phyloP scores from a whole-genome alignment of 148 eudicot species.

The Rhododendron vialii region DNA sequence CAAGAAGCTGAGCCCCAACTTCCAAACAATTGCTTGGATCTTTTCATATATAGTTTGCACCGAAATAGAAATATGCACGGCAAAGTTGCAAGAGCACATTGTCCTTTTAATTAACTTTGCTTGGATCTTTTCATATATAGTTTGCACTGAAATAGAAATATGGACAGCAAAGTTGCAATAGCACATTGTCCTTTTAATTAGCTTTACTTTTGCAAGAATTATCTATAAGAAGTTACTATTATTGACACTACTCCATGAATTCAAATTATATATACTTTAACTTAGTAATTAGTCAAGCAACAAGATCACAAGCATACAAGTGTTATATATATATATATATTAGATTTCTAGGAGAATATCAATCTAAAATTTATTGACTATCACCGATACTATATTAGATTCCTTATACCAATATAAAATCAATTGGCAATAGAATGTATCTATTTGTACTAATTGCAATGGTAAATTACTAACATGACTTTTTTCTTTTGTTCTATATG shows the following conservation, averaged over 20 bases:
- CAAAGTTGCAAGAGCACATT: not conserved
- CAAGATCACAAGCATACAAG: not conserved
- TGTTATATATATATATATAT: too few species aligned
- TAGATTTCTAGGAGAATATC: too few species aligned
- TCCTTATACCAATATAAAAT: not conserved
- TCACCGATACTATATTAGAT: too few species aligned
- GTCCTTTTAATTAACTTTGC: not conserved
- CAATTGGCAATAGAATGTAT: not conserved
- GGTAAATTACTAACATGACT: not conserved
- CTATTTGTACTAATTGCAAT: not conserved
- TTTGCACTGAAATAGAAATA: not conserved
- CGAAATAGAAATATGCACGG: not conserved
- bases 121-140: not conserved
- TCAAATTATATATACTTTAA: too few species aligned
- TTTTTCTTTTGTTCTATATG: not conserved
- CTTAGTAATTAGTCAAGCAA: not conserved
- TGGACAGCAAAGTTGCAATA: not conserved
- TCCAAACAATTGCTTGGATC: not conserved
- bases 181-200: not conserved
- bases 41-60: not conserved
- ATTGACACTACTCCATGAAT: not conserved
- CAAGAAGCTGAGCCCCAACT: not conserved
- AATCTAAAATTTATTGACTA: too few species aligned
- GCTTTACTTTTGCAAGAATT: not conserved
- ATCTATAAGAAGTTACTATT: not conserved